phyloP scores from a whole-genome alignment of 1,139 yeast genomes.

The Suhomyces bolitotheri region DNA sequence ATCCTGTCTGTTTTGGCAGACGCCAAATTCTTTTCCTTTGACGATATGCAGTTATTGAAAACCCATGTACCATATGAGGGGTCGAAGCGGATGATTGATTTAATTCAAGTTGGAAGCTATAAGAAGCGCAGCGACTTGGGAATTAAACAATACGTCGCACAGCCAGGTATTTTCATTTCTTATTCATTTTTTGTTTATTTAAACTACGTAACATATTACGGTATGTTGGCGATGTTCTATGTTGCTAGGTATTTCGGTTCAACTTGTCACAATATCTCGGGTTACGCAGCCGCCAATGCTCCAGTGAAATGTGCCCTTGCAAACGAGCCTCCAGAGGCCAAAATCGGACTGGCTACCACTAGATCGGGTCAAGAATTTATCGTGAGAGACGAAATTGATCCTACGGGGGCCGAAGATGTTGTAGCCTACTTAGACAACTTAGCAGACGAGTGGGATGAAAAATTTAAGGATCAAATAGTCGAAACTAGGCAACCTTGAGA shows the following conservation, averaged over 20 bases:
- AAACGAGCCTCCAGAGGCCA: conserved; percentile 50
- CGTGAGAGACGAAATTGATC: conserved; percentile 53
- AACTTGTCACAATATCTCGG: conserved; percentile 83
- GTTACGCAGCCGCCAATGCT: conserved; percentile 88
- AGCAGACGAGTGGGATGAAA: conserved; percentile 47
- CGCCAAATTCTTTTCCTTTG: conserved; percentile 65
- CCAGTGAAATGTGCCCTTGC: conserved; percentile 47
- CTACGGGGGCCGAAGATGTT: conserved; percentile 66
- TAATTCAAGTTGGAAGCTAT: conserved; percentile 74
- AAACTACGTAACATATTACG: conserved; percentile 75
- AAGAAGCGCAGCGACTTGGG: conserved; percentile 47
- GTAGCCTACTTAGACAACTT: conserved; percentile 57
- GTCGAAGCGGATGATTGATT: conserved; percentile 83
- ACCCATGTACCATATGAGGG: conserved; percentile 83
- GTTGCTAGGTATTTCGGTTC: conserved; percentile 83
- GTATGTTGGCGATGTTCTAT: conserved; percentile 83
- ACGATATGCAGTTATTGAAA: conserved; percentile 71
- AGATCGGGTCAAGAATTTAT: conserved; percentile 66
- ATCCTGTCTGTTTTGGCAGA: conserved; percentile 79
- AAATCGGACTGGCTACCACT: conserved; percentile 74
- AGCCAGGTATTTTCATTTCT: conserved; percentile 93
- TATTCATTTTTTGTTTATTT: conserved; percentile 76
- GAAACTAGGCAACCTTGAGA: conserved; percentile 40
- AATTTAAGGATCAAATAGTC: conserved; percentile 69
- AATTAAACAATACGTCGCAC: conserved; percentile 73